Evolutionary conservation across 2,329 filamentous ascomycete species (phyloP).

Genomic region (Fusarium gaditjirri): DNA sequence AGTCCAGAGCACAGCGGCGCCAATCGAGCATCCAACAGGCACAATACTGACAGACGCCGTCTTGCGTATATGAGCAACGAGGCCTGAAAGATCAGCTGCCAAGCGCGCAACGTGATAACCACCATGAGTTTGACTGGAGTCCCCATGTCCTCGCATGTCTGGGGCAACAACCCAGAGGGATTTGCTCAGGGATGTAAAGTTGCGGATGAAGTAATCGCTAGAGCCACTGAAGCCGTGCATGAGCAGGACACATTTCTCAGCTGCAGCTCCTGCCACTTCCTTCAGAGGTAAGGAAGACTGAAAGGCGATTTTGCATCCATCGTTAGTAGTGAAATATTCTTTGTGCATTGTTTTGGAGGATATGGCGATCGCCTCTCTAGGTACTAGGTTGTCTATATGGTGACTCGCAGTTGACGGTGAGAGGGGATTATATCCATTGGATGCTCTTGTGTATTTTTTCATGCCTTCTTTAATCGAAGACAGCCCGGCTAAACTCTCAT

Average conservation of each 20-base stretch:
- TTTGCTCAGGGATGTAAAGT: constrained; percentile 33
- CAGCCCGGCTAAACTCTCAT: no score
- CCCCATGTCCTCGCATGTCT: constrained; percentile 44
- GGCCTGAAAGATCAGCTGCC: constrained; percentile 37
- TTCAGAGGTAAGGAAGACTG: constrained; percentile 37
- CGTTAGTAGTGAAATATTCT: constrained; percentile 34
- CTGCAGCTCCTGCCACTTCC: constrained; percentile 1
- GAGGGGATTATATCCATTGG: neutral
- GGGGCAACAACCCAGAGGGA: constrained; percentile 41
- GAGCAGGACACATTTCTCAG: constrained; percentile 37
- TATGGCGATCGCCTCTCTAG: neutral
- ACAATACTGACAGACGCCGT: constrained; percentile 33
- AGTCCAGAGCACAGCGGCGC: constrained; percentile 45
- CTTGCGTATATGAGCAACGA: constrained; percentile 36
- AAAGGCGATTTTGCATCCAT: constrained; percentile 41
- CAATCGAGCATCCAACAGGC: constrained; percentile 44
- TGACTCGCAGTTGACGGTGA: neutral
- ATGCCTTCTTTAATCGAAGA: neutral
- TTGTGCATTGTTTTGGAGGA: constrained; percentile 28
- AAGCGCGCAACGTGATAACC: constrained; percentile 44
- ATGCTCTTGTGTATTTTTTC: constrained; percentile 3
- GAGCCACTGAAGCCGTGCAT: constrained; percentile 47
- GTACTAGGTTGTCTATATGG: neutral
- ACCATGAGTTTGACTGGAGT: constrained; percentile 36
- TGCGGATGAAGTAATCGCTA: constrained; percentile 43